phyloP scores from a whole-genome alignment of 2,329 filamentous ascomycete species.

The Penicillium sp. region DNA sequence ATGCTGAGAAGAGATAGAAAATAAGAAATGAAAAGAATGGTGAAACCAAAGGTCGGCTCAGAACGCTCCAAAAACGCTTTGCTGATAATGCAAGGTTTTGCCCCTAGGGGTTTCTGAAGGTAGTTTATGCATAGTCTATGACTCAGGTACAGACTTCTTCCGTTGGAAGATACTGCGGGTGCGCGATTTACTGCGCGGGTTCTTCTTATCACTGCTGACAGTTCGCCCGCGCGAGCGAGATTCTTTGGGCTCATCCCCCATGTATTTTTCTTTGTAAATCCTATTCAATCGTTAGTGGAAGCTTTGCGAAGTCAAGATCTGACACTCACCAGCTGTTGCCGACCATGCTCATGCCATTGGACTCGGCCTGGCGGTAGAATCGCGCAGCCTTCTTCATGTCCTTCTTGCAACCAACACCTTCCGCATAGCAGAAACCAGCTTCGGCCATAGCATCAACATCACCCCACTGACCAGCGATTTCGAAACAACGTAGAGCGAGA shows the following conservation, averaged over 20 bases:
- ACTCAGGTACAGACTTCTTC: slow-evolving; percentile 48
- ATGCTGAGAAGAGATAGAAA: slow-evolving; percentile 15
- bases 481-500: slow-evolving; percentile 87
- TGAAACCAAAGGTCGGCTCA: slow-evolving; percentile 13
- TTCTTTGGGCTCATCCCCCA: slow-evolving; percentile 59
- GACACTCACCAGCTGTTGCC: slow-evolving; percentile 89
- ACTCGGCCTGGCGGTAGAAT: slow-evolving; percentile 86
- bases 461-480: slow-evolving; percentile 94
- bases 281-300: slow-evolving; percentile 46
- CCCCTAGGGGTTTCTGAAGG: not conserved
- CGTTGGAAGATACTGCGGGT: slow-evolving; percentile 71
- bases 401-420: slow-evolving; percentile 93
- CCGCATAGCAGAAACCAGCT: slow-evolving; percentile 92
- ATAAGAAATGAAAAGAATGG: slow-evolving; percentile 4
- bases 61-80: slow-evolving; percentile 21
- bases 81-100: slow-evolving; percentile 17
- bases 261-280: slow-evolving; percentile 96
- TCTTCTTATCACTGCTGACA: slow-evolving; percentile 62
- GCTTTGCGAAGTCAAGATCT: not conserved
- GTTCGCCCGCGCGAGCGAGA: slow-evolving; percentile 32
- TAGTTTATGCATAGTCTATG: slow-evolving; percentile 16
- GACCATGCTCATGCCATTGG: slow-evolving; percentile 94
- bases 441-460: slow-evolving; percentile 92
- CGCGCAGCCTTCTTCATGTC: slow-evolving; percentile 91
- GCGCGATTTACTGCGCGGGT: slow-evolving; percentile 72